These are phyloP conservation scores for Hymenoscyphus albidus DNA, from an alignment of 2,329 filamentous ascomycete species.

Conservation along the genomic window DNA sequence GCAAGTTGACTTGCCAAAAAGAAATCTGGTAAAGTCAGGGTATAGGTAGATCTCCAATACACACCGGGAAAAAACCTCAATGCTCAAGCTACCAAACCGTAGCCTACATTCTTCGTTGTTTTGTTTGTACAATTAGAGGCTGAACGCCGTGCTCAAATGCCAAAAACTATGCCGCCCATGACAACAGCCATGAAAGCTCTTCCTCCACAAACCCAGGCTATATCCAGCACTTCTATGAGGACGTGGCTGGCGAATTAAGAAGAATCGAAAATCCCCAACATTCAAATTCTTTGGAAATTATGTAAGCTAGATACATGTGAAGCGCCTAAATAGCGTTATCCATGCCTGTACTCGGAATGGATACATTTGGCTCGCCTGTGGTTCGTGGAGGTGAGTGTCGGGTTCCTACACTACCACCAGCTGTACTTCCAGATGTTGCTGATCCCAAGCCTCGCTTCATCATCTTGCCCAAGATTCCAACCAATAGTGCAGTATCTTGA, in stretches of 20 bases:
- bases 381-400: constrained; percentile 16
- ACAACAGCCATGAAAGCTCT: neutral
- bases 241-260: neutral
- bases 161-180: neutral
- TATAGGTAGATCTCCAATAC: neutral
- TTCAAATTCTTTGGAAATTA: neutral
- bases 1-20: neutral
- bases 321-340: constrained; percentile 29
- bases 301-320: neutral
- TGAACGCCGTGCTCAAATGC: constrained; percentile 13
- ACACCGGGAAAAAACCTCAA: neutral
- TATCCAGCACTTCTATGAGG: neutral
- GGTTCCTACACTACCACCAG: constrained; percentile 19
- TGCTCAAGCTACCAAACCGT: neutral
- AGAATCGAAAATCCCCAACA: neutral
- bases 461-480: constrained; percentile 82
- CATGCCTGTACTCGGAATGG: constrained; percentile 26
- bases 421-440: constrained; percentile 22
- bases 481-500: constrained; percentile 82
- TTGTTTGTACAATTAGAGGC: constrained; percentile 13
- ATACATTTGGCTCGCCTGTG: constrained; percentile 2
- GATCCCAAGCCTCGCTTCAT: constrained; percentile 63
- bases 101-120: neutral
- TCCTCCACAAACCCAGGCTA: neutral
- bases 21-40: neutral